A percentile compares a stretch with the other conserved stretches of the same genome.
phyloP scores from a whole-genome alignment of 768 basidiomycete genomes.

The Boletus rubropictus region DNA sequence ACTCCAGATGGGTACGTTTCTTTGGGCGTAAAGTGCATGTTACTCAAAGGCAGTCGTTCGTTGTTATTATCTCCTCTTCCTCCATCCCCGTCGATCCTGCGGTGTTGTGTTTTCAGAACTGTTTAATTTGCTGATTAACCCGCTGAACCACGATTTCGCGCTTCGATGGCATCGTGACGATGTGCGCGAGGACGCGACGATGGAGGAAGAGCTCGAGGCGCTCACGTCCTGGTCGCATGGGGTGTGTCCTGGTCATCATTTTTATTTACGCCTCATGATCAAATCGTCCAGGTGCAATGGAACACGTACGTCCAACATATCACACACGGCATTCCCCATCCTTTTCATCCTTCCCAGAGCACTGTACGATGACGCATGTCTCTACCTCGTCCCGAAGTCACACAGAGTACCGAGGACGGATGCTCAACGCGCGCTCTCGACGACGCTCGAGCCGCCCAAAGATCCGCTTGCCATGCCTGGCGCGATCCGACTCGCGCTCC shows the following conservation, averaged over 20 bases:
- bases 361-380: slow-evolving; percentile 60
- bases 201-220: slow-evolving; percentile 54
- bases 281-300: slow-evolving; percentile 59
- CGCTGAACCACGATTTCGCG: slow-evolving; percentile 56
- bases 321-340: not conserved
- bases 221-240: slow-evolving; percentile 60
- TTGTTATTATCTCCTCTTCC: not conserved
- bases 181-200: slow-evolving; percentile 49
- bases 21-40: not conserved
- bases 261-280: not conserved
- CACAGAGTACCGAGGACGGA: slow-evolving; percentile 53
- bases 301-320: slow-evolving; percentile 51
- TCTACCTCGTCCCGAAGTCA: slow-evolving; percentile 66
- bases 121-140: slow-evolving; percentile 74
- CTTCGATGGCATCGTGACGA: slow-evolving; percentile 80
- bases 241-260: slow-evolving; percentile 31
- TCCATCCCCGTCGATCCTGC: not conserved
- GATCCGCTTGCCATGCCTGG: slow-evolving; percentile 71
- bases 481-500: slow-evolving; percentile 46
- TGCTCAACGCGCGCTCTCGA: slow-evolving; percentile 53
- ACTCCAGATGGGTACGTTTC: slow-evolving; percentile 63
- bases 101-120: slow-evolving; percentile 37
- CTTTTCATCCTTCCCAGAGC: slow-evolving; percentile 27
- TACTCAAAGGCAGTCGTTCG: not conserved
- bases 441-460: slow-evolving; percentile 42